Evolutionary conservation across 805 yeast genomes (phyloP).

Genomic region (Torulaspora maleeae): DNA sequence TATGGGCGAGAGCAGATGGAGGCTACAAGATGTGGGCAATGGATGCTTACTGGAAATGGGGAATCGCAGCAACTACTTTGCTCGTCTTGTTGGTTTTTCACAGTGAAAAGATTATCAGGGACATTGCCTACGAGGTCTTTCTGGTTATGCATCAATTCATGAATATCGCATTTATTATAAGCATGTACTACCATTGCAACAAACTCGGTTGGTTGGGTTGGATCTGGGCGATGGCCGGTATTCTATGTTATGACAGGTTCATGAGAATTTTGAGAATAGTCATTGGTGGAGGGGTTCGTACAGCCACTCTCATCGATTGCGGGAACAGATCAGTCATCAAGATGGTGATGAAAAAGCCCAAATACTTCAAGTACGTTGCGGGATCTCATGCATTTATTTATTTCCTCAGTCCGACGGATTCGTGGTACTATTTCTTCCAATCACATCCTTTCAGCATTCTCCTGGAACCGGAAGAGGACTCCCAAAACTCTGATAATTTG

Average conservation of each 20-base stretch:
- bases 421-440: constrained; percentile 48
- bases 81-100: constrained; percentile 45
- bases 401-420: constrained; percentile 46
- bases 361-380: constrained; percentile 45
- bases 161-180: constrained; percentile 49
- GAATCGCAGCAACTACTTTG: constrained; percentile 43
- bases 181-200: constrained; percentile 55
- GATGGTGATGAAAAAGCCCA: constrained; percentile 41
- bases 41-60: constrained; percentile 47
- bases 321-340: constrained; percentile 37
- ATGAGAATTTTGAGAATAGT: constrained; percentile 42
- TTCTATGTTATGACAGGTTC: constrained; percentile 51
- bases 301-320: constrained; percentile 25
- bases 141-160: constrained; percentile 52
- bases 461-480: constrained; percentile 37
- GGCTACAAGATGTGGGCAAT: constrained; percentile 41
- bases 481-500: constrained; percentile 25
- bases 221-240: constrained; percentile 40
- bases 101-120: constrained; percentile 49
- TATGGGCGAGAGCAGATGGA: constrained; percentile 40
- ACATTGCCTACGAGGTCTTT: constrained; percentile 55
- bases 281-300: constrained; percentile 27
- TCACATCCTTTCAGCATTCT: constrained; percentile 68
- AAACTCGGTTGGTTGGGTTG: constrained; percentile 51
- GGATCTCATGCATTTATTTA: constrained; percentile 56